Base-by-base conservation (phyloP, 2,329 filamentous ascomycete genomes). In the Lachnellula subtilissima region DNA sequence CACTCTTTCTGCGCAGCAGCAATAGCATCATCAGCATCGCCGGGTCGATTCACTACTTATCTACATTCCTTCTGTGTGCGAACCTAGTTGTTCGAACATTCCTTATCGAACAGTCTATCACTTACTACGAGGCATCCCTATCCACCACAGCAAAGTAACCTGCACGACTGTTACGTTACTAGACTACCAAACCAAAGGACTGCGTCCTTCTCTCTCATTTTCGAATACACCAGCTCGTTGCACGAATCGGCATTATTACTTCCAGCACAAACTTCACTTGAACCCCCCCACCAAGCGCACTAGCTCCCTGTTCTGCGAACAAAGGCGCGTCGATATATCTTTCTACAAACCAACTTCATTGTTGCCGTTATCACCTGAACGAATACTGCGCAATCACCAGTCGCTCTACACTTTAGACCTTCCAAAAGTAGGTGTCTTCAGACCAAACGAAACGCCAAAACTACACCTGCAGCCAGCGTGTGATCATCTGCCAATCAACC, bases 81-180 rank as follows among this genome's bases (percentile, higher is more conserved):
- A 56, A 64, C 61, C 60, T 61, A 62, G 59, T 61, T 66, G 65
- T 66, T 65, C 61, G 56, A 61, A 55, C 62, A 57, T 52, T 66
- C 64, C 56, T 64, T 67, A 61, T 65, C 62, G 60, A 28, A 61
- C 56, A 65, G 55, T 51, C 47, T 49, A 40, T 57, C 53, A 56
- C 54, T 54, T 59, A 15, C 53, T 58, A 48, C 25, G 40, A 48
- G 35, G 47, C 45, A 52, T 46, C 19, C 19, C 46, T 22, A 56
- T 53, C 47, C 47, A 35, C 23, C 37, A 22, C 39, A 36, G 35
- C 50, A 45, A 28, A 39, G 35, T 19, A 40, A 19, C 23, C n/a
- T 25, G 25, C n/a, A 22, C 23, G 15, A 28, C 45, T 25, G 7
- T 14, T 7, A 25, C 45, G 23, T 47, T 28, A 15, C 11, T 12